A percentile compares a stretch with the other conserved stretches of the same genome.
phyloP scores from a whole-genome alignment of 1,284 basidiomycete genomes.

The Ustilago vetiveriae region DNA sequence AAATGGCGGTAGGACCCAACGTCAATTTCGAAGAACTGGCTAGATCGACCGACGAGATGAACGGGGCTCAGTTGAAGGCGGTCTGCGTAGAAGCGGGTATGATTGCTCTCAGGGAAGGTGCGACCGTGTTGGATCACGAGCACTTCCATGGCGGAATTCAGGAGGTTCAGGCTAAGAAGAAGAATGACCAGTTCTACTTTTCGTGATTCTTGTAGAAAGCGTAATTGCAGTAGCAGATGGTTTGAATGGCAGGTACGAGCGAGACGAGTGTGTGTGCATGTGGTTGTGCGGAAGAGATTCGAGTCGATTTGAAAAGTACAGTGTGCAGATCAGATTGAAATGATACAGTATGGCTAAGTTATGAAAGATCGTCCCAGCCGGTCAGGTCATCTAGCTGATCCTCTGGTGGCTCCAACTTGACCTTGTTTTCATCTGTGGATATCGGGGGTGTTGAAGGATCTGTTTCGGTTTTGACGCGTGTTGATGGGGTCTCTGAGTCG shows the following conservation, averaged over 20 bases:
- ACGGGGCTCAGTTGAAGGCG: constrained; percentile 72
- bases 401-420: constrained; percentile 17
- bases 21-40: constrained; percentile 82
- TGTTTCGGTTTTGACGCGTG: constrained; percentile 14
- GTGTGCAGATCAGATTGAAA: not conserved
- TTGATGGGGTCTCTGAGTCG: no score
- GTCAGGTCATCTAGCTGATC: constrained; percentile 34
- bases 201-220: constrained; percentile 19
- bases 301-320: no score
- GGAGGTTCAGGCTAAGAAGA: constrained; percentile 67
- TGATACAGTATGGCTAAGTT: no score
- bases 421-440: not conserved
- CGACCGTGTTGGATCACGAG: constrained; percentile 71
- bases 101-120: constrained; percentile 94
- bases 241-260: not conserved
- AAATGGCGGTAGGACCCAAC: constrained; percentile 83
- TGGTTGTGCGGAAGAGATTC: no score
- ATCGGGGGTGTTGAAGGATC: not conserved
- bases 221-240: no score
- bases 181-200: constrained; percentile 66
- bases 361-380: constrained; percentile 41
- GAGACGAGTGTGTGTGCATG: not conserved
- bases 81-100: constrained; percentile 93
- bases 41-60: constrained; percentile 80
- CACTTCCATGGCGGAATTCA: constrained; percentile 67